Evolutionary conservation across 2,329 filamentous ascomycete species (phyloP), one percentile per base, ranked within the genome.

Genomic region (Verticillium zaregamsianum): DNA sequence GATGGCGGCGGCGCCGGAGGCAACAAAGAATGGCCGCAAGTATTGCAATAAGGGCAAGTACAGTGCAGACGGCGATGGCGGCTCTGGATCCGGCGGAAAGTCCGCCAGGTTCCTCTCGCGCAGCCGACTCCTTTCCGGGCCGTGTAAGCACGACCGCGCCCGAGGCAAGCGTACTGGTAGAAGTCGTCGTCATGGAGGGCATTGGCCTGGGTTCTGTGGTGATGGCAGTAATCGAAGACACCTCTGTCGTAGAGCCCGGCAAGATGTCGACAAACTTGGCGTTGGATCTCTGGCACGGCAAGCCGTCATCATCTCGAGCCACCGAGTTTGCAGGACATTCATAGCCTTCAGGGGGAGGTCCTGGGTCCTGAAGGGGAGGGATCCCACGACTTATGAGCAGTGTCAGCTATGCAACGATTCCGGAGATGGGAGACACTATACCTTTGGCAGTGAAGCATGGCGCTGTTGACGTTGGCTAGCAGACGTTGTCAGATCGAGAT

Each of bases 371-470:
- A 8, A 77, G 63, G 6, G 67, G 63, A 5, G 61, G 58, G 57
- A 71, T 69, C 3, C 72, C 73, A 55, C 72, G 68, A 59, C 75
- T 76, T 56, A 11, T 25, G 32, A 14, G 31, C 5, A 20, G 2
- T 11, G 60, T 65, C 25, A 62, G 65, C 57, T 45, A 54, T 39
- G 37, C 40, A 8, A 20, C 2, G 8, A 3, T 25, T n/a, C 3
- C n/a, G 20, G n/a, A 49, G 20, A 23, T 3, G 20, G 12, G 14
- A 15, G 7, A 15, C 37, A 23, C 8, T 77, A 71, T 72, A 85
- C 83, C 78, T 79, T 67, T 80, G 74, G 61, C 82, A 86, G 60
- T 73, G 71, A 66, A 79, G 81, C 71, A 84, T 82, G 62, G 85
- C 73, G 68, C 74, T 73, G 66, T 83, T 79, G 59, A 84, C 78